These are phyloP conservation scores for Xylaria curta DNA, from an alignment of 495 filamentous ascomycete genomes.

Conservation along the genomic window DNA sequence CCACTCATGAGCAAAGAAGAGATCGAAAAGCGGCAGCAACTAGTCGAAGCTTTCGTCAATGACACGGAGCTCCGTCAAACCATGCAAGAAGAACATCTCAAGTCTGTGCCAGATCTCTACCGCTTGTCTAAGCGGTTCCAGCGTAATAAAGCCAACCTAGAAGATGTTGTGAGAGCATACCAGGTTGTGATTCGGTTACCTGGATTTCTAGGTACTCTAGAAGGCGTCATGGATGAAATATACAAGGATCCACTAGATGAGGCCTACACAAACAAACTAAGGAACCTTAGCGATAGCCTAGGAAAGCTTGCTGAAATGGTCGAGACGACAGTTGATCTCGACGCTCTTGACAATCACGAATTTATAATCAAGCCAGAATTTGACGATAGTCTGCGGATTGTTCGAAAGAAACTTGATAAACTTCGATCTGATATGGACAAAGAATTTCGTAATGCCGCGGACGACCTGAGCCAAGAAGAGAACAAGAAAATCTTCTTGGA, in stretches of 20 bases:
- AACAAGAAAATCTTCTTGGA: conserved; percentile 99
- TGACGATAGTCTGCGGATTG: conserved; percentile 84
- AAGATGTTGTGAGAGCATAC: conserved; percentile 95
- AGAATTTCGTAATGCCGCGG: conserved; percentile 77
- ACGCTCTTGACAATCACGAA: conserved; percentile 95
- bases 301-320: conserved; percentile 96
- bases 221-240: conserved; percentile 93
- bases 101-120: conserved; percentile 93
- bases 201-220: conserved; percentile 85
- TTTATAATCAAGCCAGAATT: conserved; percentile 99
- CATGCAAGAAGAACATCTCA: conserved; percentile 96
- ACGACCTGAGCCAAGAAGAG: conserved; percentile 87
- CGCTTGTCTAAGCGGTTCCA: conserved; percentile 94
- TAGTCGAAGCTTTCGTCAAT: conserved; percentile 93
- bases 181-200: conserved; percentile 93
- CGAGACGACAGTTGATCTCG: conserved; percentile 95
- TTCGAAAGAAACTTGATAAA: conserved; percentile 89
- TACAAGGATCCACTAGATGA: conserved; percentile 88
- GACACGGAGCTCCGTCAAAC: conserved; percentile 95
- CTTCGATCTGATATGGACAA: conserved; percentile 80
- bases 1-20: conserved; percentile 90
- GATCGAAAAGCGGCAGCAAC: conserved; percentile 89
- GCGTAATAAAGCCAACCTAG: conserved; percentile 84
- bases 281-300: conserved; percentile 75
- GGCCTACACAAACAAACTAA: conserved; percentile 85